Evolutionary conservation across 202 grass and related monocot species (phyloP).

Genomic region (Cymbopogon flexuosus): DNA sequence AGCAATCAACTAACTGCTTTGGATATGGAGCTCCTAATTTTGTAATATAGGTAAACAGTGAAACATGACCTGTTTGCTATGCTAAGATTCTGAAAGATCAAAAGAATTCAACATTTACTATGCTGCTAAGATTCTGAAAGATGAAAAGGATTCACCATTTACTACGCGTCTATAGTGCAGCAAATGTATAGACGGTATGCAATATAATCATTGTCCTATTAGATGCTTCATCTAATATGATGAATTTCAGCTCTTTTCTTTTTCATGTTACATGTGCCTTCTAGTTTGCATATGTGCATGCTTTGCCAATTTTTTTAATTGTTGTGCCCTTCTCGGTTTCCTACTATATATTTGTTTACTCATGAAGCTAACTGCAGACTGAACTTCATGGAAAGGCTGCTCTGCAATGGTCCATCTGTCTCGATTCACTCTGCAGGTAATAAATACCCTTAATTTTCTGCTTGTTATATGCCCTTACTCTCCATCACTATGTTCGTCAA

Average conservation of each 20-base stretch:
- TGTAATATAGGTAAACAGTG: not conserved
- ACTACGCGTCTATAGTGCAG: not conserved
- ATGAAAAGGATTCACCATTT: not conserved
- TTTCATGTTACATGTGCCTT: not conserved
- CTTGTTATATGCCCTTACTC: not conserved
- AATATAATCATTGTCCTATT: not conserved
- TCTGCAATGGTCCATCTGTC: conserved; percentile 82
- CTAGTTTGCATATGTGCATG: not conserved
- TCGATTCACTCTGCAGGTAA: conserved; percentile 91
- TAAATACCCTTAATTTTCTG: not conserved
- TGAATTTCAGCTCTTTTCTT: not conserved
- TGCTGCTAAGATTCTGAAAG: not conserved
- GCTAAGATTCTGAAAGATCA: not conserved
- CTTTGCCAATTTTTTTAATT: conserved; percentile 17
- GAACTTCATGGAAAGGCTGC: conserved; percentile 91
- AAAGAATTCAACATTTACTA: not conserved
- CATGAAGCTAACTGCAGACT: conserved; percentile 49
- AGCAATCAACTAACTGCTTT: not conserved
- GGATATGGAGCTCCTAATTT: not conserved
- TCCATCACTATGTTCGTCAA: not conserved
- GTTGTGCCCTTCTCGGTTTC: not conserved
- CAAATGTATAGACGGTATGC: not conserved
- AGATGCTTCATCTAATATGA: not conserved
- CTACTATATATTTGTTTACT: conserved; percentile 16
- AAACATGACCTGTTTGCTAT: not conserved